Percentiles rank a stretch among this genome's conserved stretches.
Evolutionary conservation across 106 monocot species (phyloP).

Genomic region (Dendrobium officinale): DNA sequence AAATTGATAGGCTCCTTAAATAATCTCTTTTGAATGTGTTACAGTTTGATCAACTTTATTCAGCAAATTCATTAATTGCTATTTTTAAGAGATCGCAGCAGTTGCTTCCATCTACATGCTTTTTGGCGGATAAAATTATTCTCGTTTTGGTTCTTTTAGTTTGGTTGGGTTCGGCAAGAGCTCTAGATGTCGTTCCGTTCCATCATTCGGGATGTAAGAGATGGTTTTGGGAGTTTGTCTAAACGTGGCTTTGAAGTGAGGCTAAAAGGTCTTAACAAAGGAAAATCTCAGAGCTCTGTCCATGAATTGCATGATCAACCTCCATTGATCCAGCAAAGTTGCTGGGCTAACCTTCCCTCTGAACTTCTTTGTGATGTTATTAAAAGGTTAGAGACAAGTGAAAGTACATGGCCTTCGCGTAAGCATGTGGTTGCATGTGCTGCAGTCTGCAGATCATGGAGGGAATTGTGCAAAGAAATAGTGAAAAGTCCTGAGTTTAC

Average conservation of each 20-base stretch:
- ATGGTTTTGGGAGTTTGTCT: constrained; percentile 31
- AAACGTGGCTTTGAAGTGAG: constrained; percentile 22
- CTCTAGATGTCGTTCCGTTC: constrained; percentile 25
- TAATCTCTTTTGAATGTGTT: not conserved
- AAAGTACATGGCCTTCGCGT: constrained; percentile 35
- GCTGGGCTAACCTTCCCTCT: constrained; percentile 34
- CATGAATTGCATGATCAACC: constrained; percentile 25
- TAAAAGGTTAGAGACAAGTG: constrained; percentile 33
- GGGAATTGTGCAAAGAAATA: constrained; percentile 39
- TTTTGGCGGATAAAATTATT: not conserved
- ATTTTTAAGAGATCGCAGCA: not conserved
- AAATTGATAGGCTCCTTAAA: not conserved
- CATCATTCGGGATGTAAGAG: constrained; percentile 31
- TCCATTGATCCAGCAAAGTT: constrained; percentile 12
- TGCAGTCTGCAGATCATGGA: constrained; percentile 30
- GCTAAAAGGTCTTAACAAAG: constrained; percentile 14
- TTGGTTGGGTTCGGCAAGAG: not conserved
- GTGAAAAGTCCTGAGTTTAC: constrained; percentile 30
- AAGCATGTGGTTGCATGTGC: constrained; percentile 35
- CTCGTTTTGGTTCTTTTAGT: not conserved
- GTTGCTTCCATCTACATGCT: not conserved
- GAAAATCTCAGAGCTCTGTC: constrained; percentile 31
- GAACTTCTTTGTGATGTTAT: constrained; percentile 36
- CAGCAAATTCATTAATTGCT: not conserved
- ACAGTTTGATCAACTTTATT: not conserved